Percentiles rank a stretch among this genome's conserved stretches.
These are phyloP conservation scores for Cyclotella sp. DNA, from an alignment of 108 stramenopile genomes.

Conservation along the genomic window DNA sequence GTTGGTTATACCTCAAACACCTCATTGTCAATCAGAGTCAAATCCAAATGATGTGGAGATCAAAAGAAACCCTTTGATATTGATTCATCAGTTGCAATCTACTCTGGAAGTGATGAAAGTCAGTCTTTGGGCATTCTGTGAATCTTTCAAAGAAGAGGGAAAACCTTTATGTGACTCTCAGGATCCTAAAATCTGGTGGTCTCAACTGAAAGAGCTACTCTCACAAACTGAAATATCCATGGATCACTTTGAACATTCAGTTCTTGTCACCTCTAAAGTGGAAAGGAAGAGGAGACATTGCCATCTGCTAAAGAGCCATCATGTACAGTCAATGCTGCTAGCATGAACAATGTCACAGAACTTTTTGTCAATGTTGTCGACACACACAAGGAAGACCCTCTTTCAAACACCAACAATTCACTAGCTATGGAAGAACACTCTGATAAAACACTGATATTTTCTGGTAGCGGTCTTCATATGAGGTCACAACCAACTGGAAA, in stretches of 20 bases:
- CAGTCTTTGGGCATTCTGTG: slow-evolving; percentile 45
- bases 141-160: slow-evolving; percentile 13
- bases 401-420: neutral
- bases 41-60: neutral
- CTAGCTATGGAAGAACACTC: neutral
- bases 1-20: neutral
- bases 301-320: neutral
- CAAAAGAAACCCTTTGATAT: slow-evolving; percentile 6
- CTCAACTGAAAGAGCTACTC: slow-evolving; percentile 39
- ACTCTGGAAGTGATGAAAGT: slow-evolving; percentile 34
- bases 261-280: neutral
- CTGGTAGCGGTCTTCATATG: slow-evolving; percentile 36
- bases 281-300: neutral
- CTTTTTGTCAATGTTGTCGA: neutral
- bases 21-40: neutral
- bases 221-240: slow-evolving; percentile 27
- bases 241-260: slow-evolving; percentile 19
- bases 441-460: slow-evolving; percentile 48
- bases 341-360: neutral
- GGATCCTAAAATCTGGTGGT: slow-evolving; percentile 33
- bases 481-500: neutral
- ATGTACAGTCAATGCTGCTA: neutral
- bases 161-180: neutral
- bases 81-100: slow-evolving; percentile 25
- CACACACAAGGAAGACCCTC: neutral